Conservation (phyloP, 768 basidiomycete genomes). For the Pleurotus ostreatus region DNA sequence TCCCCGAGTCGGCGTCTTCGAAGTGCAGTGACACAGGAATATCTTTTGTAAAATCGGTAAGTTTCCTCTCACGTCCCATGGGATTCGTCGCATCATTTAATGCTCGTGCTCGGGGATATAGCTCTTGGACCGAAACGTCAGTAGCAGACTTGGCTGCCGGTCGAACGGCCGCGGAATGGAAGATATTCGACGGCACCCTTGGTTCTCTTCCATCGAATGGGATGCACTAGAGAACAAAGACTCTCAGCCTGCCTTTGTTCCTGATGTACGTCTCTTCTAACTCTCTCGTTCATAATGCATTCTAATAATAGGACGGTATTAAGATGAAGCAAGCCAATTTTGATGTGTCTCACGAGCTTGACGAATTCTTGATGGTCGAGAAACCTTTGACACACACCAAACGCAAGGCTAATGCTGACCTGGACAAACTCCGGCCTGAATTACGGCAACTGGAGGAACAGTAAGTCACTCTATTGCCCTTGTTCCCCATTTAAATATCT, state of each 20-base stretch:
- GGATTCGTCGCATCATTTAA: slow-evolving; percentile 10
- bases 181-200: slow-evolving; percentile 78
- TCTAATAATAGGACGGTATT: slow-evolving; percentile 9
- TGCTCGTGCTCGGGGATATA: slow-evolving; percentile 27
- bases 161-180: slow-evolving; percentile 65
- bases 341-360: slow-evolving; percentile 94
- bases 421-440: slow-evolving; percentile 88
- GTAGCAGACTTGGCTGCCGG: slow-evolving; percentile 76
- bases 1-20: slow-evolving; percentile 64
- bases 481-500: neutral
- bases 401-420: slow-evolving; percentile 81
- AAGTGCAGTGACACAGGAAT: slow-evolving; percentile 67
- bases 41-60: slow-evolving; percentile 62
- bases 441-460: slow-evolving; percentile 91
- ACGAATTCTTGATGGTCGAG: slow-evolving; percentile 96
- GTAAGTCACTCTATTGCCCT: slow-evolving; percentile 35
- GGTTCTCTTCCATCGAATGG: slow-evolving; percentile 87
- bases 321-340: slow-evolving; percentile 98
- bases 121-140: slow-evolving; percentile 83
- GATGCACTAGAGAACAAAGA: slow-evolving; percentile 66
- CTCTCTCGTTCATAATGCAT: slow-evolving; percentile 1
- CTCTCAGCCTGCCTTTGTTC: slow-evolving; percentile 78
- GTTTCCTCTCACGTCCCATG: slow-evolving; percentile 19
- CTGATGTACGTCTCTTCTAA: slow-evolving; percentile 67
- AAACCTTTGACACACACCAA: slow-evolving; percentile 95